A percentile compares a stretch with the other conserved stretches of the same genome.
phyloP scores from a whole-genome alignment of 768 basidiomycete species.

The Suillus discolor region DNA sequence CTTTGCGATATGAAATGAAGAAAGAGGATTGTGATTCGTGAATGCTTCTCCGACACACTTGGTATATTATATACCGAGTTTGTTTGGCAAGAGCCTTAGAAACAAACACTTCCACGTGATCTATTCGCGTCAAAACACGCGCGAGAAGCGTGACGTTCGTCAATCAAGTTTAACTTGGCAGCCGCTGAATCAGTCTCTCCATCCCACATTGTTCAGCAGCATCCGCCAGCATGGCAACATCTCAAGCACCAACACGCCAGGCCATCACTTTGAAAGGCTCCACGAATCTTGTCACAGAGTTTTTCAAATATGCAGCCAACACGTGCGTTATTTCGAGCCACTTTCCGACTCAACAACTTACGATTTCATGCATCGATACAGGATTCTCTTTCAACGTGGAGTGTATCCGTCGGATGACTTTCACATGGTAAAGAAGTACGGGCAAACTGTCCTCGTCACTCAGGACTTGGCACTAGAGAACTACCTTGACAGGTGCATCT shows the following conservation, averaged over 20 bases:
- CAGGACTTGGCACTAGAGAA: constrained; percentile 92
- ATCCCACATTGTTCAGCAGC: neutral
- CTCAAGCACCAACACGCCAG: constrained; percentile 56
- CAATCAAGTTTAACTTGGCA: neutral
- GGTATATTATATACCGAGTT: neutral
- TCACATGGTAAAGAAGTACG: constrained; percentile 99
- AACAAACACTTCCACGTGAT: constrained; percentile 20
- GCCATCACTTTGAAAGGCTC: constrained; percentile 96
- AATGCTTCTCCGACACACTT: neutral
- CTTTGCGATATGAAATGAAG: neutral
- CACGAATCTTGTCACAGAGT: constrained; percentile 91
- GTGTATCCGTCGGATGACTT: constrained; percentile 99
- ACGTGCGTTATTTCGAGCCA: constrained; percentile 59
- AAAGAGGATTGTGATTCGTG: neutral
- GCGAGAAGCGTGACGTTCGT: neutral
- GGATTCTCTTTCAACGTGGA: constrained; percentile 94
- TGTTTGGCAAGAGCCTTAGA: constrained; percentile 19
- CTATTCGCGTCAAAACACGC: constrained; percentile 17
- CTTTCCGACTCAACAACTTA: neutral
- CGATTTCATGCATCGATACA: constrained; percentile 30
- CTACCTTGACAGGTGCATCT: constrained; percentile 77
- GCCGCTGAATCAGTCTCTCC: neutral
- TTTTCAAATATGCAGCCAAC: constrained; percentile 99
- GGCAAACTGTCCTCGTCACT: constrained; percentile 92
- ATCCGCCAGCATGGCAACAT: constrained; percentile 39